Evolutionary conservation across 176 grass and related monocot species (phyloP).

Genomic region (Triticum urartu): DNA sequence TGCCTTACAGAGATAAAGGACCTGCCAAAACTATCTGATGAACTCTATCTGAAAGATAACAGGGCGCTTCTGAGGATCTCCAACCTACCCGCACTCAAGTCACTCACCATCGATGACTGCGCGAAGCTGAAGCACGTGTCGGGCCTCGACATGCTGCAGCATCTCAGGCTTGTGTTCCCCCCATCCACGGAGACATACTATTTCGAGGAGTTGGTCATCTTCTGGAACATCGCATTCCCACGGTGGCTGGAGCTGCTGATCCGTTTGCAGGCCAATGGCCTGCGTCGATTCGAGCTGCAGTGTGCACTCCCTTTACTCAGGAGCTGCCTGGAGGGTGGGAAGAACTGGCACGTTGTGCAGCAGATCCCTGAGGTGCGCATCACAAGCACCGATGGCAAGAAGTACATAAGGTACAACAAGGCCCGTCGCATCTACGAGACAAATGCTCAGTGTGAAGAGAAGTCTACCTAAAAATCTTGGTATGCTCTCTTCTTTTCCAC

Average conservation of each 20-base stretch:
- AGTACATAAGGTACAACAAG: slow-evolving; percentile 70
- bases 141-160: slow-evolving; percentile 49
- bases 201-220: slow-evolving; percentile 76
- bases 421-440: slow-evolving; percentile 48
- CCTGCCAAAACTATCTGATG: slow-evolving; percentile 48
- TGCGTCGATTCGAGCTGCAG: slow-evolving; percentile 55
- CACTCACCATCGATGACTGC: slow-evolving; percentile 52
- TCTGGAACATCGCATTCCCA: slow-evolving; percentile 72
- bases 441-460: slow-evolving; percentile 69
- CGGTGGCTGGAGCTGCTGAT: slow-evolving; percentile 63
- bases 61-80: slow-evolving; percentile 56
- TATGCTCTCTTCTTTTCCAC: neutral
- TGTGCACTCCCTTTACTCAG: slow-evolving; percentile 60
- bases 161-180: slow-evolving; percentile 52
- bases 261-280: slow-evolving; percentile 36
- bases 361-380: slow-evolving; percentile 68
- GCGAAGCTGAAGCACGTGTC: slow-evolving; percentile 71
- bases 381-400: slow-evolving; percentile 50
- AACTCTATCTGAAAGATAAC: slow-evolving; percentile 62
- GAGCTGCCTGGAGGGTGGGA: slow-evolving; percentile 69
- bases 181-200: slow-evolving; percentile 75
- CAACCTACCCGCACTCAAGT: slow-evolving; percentile 39
- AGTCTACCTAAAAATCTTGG: slow-evolving; percentile 25
- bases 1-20: slow-evolving; percentile 65
- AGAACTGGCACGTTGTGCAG: slow-evolving; percentile 73